Evolutionary conservation across 1,139 yeast genomes (phyloP), one percentile per base, ranked within the genome.

Genomic region (Zygosaccharomyces sapae): DNA sequence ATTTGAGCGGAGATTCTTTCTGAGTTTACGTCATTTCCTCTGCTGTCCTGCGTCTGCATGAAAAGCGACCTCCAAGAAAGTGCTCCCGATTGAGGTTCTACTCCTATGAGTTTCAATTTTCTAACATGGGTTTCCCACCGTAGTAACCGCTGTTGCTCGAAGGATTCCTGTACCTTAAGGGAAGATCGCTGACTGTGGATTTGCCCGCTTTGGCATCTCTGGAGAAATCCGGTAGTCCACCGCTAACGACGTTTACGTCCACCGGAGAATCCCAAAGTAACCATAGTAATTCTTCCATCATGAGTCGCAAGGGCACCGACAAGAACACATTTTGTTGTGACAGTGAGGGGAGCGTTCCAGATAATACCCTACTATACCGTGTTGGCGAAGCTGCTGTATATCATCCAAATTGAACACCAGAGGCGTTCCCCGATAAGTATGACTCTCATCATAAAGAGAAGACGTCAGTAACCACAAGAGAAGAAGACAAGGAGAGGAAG

Each of bases 261-360:
- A 39, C 41, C 29, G 48, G 46, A 24, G 39, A 35, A 39, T 27
- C 44, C 20, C 43, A 40, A 3, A 83, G 71, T 34, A 88, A 69
- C 80, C 87, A 86, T 9, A 81, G 53, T 0, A 82, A 79, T 58
- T 92, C 97, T 66, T 86, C 95, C 0, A 79, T 67, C 69, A 80
- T 76, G 40, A 92, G 70, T 57, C 81, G 79, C 44, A 90, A 68
- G 0, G 98, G 98, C 3, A 90, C 70, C 0, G 96, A 95, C 45
- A 87, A 72, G 60, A 90, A 85, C 35, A 83, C 73, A 61, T 88
- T 90, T 59, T 92, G 98, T 65, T 92, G 98, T 2, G 97, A 95
- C 18, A 90, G 89, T 41, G 80, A 76, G 0, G 96, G 86, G 33
- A 92, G 68, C 0, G 96, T 84, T 0, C 98, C 98, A 1, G 79